These are phyloP conservation scores for Gracilaria gracilis DNA, from an alignment of 23 red algal genomes.

Conservation along the genomic window DNA sequence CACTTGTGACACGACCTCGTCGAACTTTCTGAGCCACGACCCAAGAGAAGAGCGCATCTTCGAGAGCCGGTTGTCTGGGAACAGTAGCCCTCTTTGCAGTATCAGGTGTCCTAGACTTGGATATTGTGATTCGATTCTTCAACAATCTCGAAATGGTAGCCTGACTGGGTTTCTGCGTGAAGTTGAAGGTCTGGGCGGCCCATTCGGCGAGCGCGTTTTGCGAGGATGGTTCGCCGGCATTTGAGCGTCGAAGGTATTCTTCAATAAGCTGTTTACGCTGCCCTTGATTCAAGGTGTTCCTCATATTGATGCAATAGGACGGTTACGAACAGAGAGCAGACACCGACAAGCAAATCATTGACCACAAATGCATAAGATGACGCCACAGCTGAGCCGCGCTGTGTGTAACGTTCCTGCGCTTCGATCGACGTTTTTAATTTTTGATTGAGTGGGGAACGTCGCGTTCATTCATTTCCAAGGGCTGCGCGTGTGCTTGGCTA, in stretches of 20 bases:
- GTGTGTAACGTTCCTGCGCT: background rate
- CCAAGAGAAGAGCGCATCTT: slow-evolving; percentile 54
- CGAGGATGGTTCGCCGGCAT: slow-evolving; percentile 13
- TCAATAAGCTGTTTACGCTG: slow-evolving; percentile 36
- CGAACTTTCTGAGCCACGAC: slow-evolving; percentile 54
- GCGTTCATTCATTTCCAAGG: slow-evolving; percentile 5
- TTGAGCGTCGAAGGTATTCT: slow-evolving; percentile 32
- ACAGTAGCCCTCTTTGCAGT: slow-evolving; percentile 6
- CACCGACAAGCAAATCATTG: background rate
- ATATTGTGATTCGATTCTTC: slow-evolving; percentile 13
- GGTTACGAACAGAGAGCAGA: background rate
- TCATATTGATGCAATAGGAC: slow-evolving; percentile 6
- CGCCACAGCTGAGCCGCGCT: background rate
- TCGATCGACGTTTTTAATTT: background rate
- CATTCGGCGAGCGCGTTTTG: slow-evolving; percentile 38
- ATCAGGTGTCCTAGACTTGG: background rate
- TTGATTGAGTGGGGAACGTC: background rate
- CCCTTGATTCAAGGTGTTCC: slow-evolving; percentile 36
- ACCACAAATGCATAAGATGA: background rate
- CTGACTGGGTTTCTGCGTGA: slow-evolving; percentile 21
- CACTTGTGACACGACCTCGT: slow-evolving; percentile 19
- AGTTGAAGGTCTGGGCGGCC: slow-evolving; percentile 39
- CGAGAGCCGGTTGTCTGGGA: slow-evolving; percentile 30
- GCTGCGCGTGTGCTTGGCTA: background rate
- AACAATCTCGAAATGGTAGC: slow-evolving; percentile 51